These are phyloP conservation scores for Linnemannia schmuckeri DNA, from an alignment of 192 early-diverging fungal genomes.

Conservation along the genomic window DNA sequence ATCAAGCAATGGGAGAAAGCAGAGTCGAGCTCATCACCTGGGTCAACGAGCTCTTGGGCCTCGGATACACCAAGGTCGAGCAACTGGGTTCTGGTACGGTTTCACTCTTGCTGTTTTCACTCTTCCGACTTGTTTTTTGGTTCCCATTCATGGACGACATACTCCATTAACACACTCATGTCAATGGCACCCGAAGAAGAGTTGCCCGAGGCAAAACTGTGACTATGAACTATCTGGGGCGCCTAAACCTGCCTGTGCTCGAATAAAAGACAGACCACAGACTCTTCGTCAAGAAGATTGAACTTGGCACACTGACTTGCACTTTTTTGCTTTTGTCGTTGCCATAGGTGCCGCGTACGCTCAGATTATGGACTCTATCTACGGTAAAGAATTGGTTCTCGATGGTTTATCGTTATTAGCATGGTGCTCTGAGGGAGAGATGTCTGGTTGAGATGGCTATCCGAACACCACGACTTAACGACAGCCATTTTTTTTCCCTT, in stretches of 20 bases:
- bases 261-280: no score
- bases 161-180: no score
- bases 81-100: constrained; percentile 89
- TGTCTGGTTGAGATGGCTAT: not conserved
- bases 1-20: constrained; percentile 81
- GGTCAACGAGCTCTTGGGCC: constrained; percentile 93
- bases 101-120: not conserved
- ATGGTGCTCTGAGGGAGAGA: no score
- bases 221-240: no score
- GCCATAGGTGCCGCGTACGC: constrained; percentile 74
- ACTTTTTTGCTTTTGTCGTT: not conserved
- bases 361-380: constrained; percentile 81
- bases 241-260: no score
- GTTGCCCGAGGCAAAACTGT: no score
- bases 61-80: constrained; percentile 94
- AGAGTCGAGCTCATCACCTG: constrained; percentile 91
- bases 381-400: constrained; percentile 53
- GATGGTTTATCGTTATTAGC: not conserved
- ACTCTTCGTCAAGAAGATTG: not conserved
- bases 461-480: not conserved
- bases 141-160: no score
- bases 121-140: no score
- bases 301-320: not conserved
- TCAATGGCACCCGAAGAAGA: no score
- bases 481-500: not conserved